Conservation (phyloP, 1,284 basidiomycete species). For the Cutaneotrichosporon daszewskae region DNA sequence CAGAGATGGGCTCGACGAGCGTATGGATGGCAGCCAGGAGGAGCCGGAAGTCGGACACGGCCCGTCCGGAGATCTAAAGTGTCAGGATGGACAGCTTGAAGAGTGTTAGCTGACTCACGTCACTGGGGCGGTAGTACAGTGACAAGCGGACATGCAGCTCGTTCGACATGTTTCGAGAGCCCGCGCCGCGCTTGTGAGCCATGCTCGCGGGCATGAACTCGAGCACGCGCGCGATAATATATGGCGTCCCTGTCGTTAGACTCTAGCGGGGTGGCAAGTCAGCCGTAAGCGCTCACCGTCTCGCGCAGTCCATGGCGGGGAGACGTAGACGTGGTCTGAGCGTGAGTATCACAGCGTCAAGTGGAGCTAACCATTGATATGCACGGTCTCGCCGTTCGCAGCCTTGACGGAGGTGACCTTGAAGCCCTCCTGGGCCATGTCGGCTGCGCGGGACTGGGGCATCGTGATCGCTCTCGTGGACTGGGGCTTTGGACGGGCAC, state of each 20-base stretch:
- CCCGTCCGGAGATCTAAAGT: conserved; percentile 41
- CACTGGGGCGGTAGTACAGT: conserved; percentile 79
- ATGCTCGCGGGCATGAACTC: conserved; percentile 71
- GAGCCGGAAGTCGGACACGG: conserved; percentile 73
- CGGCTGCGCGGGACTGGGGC: conserved; percentile 14
- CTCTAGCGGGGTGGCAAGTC: too few relatives aligned
- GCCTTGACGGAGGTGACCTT: conserved; percentile 34
- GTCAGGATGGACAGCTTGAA: conserved; percentile 37
- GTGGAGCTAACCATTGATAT: conserved; percentile 33
- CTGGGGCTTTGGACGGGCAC: too few relatives aligned
- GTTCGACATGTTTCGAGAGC: conserved; percentile 8
- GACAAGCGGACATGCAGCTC: conserved; percentile 66
- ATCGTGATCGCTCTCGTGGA: conserved; percentile 1
- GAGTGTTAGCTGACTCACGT: conserved; percentile 27
- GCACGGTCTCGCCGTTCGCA: conserved; percentile 43
- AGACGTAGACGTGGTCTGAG: conserved; percentile 93
- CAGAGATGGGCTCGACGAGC: conserved; percentile 85
- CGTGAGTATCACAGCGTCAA: conserved; percentile 2
- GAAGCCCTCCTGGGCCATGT: conserved; percentile 33
- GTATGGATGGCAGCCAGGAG: conserved; percentile 92
- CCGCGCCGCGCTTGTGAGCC: conserved; percentile 33
- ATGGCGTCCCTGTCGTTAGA: conserved; percentile 57
- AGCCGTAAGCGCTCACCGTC: conserved; percentile 57
- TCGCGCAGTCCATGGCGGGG: conserved; percentile 79
- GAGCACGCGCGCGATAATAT: conserved; percentile 91